Percentiles rank a stretch among this genome's conserved stretches.
These are phyloP conservation scores for Pichia sp. DNA, from an alignment of 1,139 yeast genomes.

Conservation along the genomic window DNA sequence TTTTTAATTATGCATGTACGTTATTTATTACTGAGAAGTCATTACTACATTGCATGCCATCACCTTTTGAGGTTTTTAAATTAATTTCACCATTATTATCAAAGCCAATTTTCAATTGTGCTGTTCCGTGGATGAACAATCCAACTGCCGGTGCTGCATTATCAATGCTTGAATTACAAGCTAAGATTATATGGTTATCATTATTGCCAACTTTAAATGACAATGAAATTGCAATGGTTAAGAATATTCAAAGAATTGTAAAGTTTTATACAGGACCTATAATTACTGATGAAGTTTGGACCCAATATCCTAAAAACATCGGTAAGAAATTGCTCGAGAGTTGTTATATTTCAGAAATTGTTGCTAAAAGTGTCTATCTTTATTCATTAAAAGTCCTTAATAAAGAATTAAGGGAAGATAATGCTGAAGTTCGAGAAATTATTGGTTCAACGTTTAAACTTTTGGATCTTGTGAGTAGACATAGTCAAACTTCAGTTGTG, in stretches of 20 bases:
- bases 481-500: conserved; percentile 18
- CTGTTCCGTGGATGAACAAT: conserved; percentile 31
- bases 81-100: conserved; percentile 20
- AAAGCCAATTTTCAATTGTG: conserved; percentile 23
- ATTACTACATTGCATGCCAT: conserved; percentile 20
- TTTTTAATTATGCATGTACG: conserved; percentile 25
- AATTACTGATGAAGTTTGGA: conserved; percentile 19
- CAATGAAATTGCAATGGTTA: conserved; percentile 11
- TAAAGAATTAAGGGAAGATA: conserved; percentile 7
- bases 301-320: conserved; percentile 19
- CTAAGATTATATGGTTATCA: conserved; percentile 27
- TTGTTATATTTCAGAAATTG: conserved; percentile 22
- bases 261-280: conserved; percentile 21
- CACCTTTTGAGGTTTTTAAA: conserved; percentile 28
- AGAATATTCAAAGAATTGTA: conserved; percentile 17
- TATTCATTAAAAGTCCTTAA: conserved; percentile 19
- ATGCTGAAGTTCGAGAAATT: conserved; percentile 15
- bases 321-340: conserved; percentile 21
- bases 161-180: conserved; percentile 26
- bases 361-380: conserved; percentile 20
- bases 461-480: conserved; percentile 16
- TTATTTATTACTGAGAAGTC: conserved; percentile 25
- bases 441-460: conserved; percentile 12
- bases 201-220: conserved; percentile 17
- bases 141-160: conserved; percentile 30